Base-by-base conservation (phyloP, 345 rosid species). In the Gossypium thurberi region DNA sequence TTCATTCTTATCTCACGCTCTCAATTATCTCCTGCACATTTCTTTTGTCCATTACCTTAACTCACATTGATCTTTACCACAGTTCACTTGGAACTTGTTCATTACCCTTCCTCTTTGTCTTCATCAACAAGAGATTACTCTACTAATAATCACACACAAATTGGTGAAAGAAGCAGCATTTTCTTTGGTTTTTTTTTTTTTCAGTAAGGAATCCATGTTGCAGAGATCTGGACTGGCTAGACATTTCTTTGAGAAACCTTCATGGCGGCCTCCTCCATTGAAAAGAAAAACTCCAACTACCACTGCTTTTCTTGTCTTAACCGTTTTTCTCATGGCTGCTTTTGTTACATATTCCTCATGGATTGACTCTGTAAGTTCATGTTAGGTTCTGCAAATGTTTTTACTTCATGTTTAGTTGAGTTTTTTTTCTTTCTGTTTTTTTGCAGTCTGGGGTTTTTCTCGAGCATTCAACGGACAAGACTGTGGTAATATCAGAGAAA, bases 291-390 rank as follows among this genome's bases (percentile, higher is more conserved):
- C 71, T 17, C 69, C 55, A 55, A 72, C 78, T 8, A 62, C 78
- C 8, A 64, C 76, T 63, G 25, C 79, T 61, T 42, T 81, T n/a
- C 75, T 80, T 5, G 48, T 81, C 64, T 59, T 83, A 12, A 6
- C 77, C 18, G 56, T 72, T 2, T 53, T 82, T 61, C 67, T 83
- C 28, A 48, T 72, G 12, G 77, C 72, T 25, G 82, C 76, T 26
- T 75, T 77, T 9, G 9, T 55, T 48, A 14, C 57, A 9, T 74
- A 71, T 70, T 74, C 78, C 73, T 69, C 55, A 2, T 70, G 75
- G 76, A n/a, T 67, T 59, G 74, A 65, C 55, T 50, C 81, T 70
- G 83, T 83, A 75, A 80, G 83, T 73, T 42, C 1, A 18, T 51
- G 12, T 28, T 52, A 20, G 25, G 21, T 52, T 23, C 4, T 58